A percentile compares a stretch with the other conserved stretches of the same genome.
These are phyloP conservation scores for Forsythia suspensa DNA, from an alignment of 257 asterid genomes.

Conservation along the genomic window DNA sequence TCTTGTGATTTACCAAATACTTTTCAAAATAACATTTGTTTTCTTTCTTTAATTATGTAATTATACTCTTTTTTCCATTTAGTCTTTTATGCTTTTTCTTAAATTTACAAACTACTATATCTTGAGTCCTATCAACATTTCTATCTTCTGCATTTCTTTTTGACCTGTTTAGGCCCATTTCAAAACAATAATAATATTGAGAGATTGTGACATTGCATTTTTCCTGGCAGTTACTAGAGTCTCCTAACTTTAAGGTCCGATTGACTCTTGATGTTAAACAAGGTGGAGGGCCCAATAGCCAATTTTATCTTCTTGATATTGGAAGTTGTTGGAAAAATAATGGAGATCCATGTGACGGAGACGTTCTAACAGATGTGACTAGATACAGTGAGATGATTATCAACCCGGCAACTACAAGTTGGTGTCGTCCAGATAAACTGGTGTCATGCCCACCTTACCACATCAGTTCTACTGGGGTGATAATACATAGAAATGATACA, in stretches of 20 bases:
- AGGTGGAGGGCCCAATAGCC: constrained; percentile 85
- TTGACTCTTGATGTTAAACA: constrained; percentile 61
- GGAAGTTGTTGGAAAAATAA: constrained; percentile 91
- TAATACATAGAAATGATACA: constrained; percentile 55
- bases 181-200: neutral
- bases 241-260: constrained; percentile 80
- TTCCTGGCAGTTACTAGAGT: constrained; percentile 56
- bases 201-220: neutral
- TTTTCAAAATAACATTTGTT: neutral
- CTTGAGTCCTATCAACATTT: neutral
- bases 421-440: constrained; percentile 74
- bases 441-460: constrained; percentile 84
- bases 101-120: too few species aligned
- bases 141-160: neutral
- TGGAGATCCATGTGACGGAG: constrained; percentile 77
- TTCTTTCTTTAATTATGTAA: neutral
- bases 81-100: neutral
- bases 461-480: constrained; percentile 54
- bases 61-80: neutral
- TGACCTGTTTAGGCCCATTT: neutral
- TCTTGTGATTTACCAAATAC: neutral
- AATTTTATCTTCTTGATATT: constrained; percentile 72
- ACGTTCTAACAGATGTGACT: constrained; percentile 73
- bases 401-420: constrained; percentile 74
- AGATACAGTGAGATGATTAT: constrained; percentile 88